Conservation (phyloP, 75 land plant species). For the Azolla pinnata region DNA sequence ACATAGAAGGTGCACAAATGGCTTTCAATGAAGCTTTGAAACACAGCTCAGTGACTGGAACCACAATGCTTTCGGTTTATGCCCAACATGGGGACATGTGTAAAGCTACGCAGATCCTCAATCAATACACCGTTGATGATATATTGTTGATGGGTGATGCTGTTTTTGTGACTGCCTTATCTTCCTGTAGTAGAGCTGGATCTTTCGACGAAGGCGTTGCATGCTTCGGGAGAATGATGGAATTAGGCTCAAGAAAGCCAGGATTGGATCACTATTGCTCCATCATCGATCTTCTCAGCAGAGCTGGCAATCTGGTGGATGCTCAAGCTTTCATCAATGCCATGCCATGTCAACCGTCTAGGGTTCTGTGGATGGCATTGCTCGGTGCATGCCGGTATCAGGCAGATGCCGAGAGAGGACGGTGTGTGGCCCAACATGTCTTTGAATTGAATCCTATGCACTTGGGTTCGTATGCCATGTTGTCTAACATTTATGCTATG, state of each 20-base stretch:
- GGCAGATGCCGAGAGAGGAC: conserved; percentile 13
- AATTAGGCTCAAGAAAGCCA: conserved; percentile 1
- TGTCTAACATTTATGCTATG: conserved; percentile 20
- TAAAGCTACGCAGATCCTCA: not conserved
- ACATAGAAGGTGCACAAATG: not conserved
- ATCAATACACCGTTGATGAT: not conserved
- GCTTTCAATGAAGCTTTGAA: not conserved
- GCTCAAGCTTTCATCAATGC: conserved; percentile 21
- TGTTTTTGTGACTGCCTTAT: not conserved
- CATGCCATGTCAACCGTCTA: conserved; percentile 16
- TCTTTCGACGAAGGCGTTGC: conserved; percentile 1
- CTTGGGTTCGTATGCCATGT: conserved; percentile 12
- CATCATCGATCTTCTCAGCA: conserved; percentile 32
- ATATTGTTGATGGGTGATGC: not conserved
- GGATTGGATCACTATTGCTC: conserved; percentile 26
- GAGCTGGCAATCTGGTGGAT: conserved; percentile 18
- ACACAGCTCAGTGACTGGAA: conserved; percentile 10
- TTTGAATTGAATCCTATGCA: conserved; percentile 15
- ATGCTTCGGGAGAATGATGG: not conserved
- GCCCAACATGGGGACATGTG: conserved; percentile 2
- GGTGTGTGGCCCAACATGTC: conserved; percentile 9
- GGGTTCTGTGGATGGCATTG: conserved; percentile 17
- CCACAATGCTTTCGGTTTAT: conserved; percentile 9
- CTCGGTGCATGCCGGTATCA: conserved; percentile 31
- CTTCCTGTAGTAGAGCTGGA: conserved; percentile 16